Conservation (phyloP, 495 filamentous ascomycete genomes). For the Melanomma pulvis-pyrius region DNA sequence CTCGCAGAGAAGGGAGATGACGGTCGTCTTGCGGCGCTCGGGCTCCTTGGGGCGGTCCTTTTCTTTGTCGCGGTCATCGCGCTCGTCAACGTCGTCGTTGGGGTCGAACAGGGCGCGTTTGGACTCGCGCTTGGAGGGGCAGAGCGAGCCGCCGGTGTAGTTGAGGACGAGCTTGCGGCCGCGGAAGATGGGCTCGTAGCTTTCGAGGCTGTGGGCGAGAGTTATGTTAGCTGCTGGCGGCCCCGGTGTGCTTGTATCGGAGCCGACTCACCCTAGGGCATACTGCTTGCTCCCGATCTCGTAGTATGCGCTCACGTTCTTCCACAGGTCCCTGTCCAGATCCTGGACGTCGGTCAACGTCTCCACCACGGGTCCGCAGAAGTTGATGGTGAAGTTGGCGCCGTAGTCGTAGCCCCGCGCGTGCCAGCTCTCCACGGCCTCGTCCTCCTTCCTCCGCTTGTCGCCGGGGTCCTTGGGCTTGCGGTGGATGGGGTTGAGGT, state of each 20-base stretch:
- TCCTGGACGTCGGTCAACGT: constrained; percentile 63
- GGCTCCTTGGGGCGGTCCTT: constrained; percentile 38
- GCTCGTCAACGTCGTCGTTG: constrained; percentile 48
- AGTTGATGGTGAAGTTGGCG: constrained; percentile 92
- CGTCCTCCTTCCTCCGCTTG: constrained; percentile 61
- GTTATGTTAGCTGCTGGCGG: background rate
- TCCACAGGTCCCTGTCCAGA: constrained; percentile 64
- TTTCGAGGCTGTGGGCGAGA: constrained; percentile 67
- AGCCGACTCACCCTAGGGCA: constrained; percentile 74
- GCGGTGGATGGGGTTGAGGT: constrained; percentile 75
- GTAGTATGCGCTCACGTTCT: constrained; percentile 93
- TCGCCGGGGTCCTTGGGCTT: constrained; percentile 59
- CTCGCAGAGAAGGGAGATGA: constrained; percentile 85
- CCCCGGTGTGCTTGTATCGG: too few species aligned
- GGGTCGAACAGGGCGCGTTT: constrained; percentile 33
- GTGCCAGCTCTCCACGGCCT: constrained; percentile 72
- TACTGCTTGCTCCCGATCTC: constrained; percentile 70
- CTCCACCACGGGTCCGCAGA: constrained; percentile 86
- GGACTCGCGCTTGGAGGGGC: constrained; percentile 47
- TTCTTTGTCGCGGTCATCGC: constrained; percentile 37
- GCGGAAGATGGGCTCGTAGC: constrained; percentile 69
- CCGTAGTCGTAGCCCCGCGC: constrained; percentile 82
- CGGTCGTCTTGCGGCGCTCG: constrained; percentile 73
- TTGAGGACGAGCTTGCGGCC: constrained; percentile 91
- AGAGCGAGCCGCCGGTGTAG: constrained; percentile 88